Conservation (phyloP, 495 filamentous ascomycete species). For the Podospora appendiculata region DNA sequence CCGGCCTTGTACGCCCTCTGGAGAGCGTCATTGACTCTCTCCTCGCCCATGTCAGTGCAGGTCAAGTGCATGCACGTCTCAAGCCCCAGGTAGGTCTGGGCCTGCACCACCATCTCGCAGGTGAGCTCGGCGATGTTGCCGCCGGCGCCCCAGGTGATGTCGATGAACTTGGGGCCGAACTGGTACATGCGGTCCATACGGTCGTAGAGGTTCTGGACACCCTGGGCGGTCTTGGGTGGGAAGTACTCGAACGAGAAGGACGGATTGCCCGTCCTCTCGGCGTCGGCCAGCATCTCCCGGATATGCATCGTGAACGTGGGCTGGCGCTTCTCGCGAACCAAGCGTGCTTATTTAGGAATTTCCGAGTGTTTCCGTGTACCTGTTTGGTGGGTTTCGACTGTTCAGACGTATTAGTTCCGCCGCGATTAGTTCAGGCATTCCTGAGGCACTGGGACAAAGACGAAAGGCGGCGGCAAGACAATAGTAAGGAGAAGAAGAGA, state of each 20-base stretch:
- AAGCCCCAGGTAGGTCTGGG: constrained; percentile 91
- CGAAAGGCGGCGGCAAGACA: no score
- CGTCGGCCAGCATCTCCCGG: constrained; percentile 81
- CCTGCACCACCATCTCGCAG: constrained; percentile 94
- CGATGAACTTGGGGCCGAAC: constrained; percentile 89
- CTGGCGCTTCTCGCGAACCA: no score
- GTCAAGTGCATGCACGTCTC: constrained; percentile 99
- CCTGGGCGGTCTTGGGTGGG: constrained; percentile 97
- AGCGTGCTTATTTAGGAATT: no score
- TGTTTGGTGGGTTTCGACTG: no score
- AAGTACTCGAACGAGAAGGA: constrained; percentile 99
- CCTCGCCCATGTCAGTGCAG: constrained; percentile 93
- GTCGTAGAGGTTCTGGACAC: constrained; percentile 99
- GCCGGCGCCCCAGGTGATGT: constrained; percentile 98
- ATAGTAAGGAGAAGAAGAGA: no score
- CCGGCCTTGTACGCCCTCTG: constrained; percentile 86
- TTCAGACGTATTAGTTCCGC: no score
- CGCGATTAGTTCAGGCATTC: no score
- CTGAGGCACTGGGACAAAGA: no score
- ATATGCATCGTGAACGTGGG: constrained; percentile 59
- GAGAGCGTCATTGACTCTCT: constrained; percentile 84
- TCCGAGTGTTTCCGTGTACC: no score
- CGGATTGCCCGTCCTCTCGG: constrained; percentile 62
- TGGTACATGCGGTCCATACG: constrained; percentile 98
- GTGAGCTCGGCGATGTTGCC: constrained; percentile 86